These are phyloP conservation scores for Ascochyta lentis DNA, from an alignment of 2,329 filamentous ascomycete genomes.

Conservation along the genomic window DNA sequence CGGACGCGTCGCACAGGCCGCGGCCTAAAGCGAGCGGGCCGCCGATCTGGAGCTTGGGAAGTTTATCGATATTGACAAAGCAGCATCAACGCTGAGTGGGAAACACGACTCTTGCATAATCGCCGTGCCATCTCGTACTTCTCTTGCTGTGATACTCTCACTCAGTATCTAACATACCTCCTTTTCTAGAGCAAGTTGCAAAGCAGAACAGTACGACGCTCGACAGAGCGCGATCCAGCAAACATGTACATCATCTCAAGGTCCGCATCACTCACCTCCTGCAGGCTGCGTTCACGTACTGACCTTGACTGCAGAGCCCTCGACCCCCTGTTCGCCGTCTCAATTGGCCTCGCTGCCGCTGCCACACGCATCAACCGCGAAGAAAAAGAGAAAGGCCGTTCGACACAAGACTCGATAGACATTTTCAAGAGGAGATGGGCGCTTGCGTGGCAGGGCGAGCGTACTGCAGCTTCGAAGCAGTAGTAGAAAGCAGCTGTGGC, in stretches of 20 bases:
- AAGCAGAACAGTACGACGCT: not conserved
- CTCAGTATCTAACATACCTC: not conserved
- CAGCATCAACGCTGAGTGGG: not conserved
- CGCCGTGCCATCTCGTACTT: not conserved
- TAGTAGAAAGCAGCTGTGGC: not conserved
- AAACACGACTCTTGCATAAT: not conserved
- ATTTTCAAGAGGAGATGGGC: constrained; percentile 49
- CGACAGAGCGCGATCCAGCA: not conserved
- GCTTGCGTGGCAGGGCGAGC: constrained; percentile 36
- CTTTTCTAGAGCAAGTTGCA: not conserved
- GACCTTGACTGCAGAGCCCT: constrained; percentile 45
- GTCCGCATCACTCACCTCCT: not conserved
- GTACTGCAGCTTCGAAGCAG: not conserved
- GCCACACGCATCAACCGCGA: constrained; percentile 52
- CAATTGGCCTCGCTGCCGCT: constrained; percentile 56
- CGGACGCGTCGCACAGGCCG: constrained; percentile 24
- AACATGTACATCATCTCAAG: constrained; percentile 16
- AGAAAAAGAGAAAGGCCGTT: constrained; percentile 56
- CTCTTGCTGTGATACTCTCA: not conserved
- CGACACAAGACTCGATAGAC: constrained; percentile 48
- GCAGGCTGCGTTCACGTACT: not conserved
- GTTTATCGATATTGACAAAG: constrained; percentile 24
- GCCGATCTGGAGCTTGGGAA: constrained; percentile 24
- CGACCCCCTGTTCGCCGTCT: constrained; percentile 58
- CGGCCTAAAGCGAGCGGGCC: constrained; percentile 22